A percentile compares a stretch with the other conserved stretches of the same genome.
Conservation (phyloP, 768 basidiomycete genomes). For the Tubosaeta sp. region DNA sequence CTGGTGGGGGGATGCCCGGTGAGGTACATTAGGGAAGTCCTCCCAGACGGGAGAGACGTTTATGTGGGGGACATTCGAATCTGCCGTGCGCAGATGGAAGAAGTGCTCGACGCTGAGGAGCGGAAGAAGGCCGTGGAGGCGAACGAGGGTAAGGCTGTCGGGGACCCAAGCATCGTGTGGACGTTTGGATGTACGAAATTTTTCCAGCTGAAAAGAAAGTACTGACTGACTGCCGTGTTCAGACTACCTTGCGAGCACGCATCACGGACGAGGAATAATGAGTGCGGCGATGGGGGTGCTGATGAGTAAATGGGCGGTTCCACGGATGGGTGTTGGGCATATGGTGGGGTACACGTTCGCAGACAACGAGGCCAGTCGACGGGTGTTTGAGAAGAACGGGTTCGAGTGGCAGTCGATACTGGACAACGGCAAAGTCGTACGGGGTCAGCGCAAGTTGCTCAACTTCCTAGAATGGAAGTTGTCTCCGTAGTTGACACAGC, state of each 20-base stretch:
- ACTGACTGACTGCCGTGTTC: neutral
- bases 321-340: slow-evolving; percentile 53
- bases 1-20: slow-evolving; percentile 47
- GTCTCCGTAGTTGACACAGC: slow-evolving; percentile 10
- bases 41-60: slow-evolving; percentile 49
- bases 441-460: slow-evolving; percentile 35
- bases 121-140: slow-evolving; percentile 32
- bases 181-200: slow-evolving; percentile 50
- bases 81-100: slow-evolving; percentile 23
- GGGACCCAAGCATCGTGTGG: slow-evolving; percentile 58
- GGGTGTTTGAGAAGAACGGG: slow-evolving; percentile 66
- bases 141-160: slow-evolving; percentile 40
- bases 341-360: slow-evolving; percentile 43
- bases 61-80: slow-evolving; percentile 43
- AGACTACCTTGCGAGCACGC: slow-evolving; percentile 59
- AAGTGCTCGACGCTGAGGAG: slow-evolving; percentile 35
- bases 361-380: slow-evolving; percentile 56
- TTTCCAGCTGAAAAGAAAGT: neutral
- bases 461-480: slow-evolving; percentile 34
- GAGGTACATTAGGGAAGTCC: slow-evolving; percentile 47
- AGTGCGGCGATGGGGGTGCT: slow-evolving; percentile 54
- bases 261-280: slow-evolving; percentile 73
- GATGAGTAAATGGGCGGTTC: slow-evolving; percentile 56
- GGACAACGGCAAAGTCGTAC: slow-evolving; percentile 34
- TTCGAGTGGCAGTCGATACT: slow-evolving; percentile 41